A percentile compares a stretch with the other conserved stretches of the same genome.
Conservation (phyloP, 164 flowering plant species). For the Akebia trifoliata region DNA sequence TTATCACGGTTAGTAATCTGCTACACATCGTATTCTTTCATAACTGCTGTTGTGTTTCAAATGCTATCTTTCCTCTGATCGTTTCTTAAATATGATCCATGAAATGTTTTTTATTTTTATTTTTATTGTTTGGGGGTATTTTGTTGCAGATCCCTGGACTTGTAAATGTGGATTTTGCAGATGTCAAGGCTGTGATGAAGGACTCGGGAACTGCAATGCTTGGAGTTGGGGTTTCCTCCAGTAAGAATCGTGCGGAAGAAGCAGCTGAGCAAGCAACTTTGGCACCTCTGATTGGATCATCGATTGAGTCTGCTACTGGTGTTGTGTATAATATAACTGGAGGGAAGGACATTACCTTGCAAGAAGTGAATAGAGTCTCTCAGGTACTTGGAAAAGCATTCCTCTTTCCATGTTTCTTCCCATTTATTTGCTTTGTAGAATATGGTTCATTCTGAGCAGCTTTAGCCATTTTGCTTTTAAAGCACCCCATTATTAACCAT, state of each 20-base stretch:
- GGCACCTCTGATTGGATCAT: conserved; percentile 92
- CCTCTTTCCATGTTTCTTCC: background rate
- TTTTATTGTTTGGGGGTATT: background rate
- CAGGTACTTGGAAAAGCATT: conserved; percentile 46
- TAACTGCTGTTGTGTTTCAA: background rate
- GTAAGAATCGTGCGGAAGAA: conserved; percentile 99
- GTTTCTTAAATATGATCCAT: no score
- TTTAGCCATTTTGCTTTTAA: background rate
- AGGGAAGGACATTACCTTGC: conserved; percentile 97
- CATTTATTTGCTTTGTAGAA: conserved; percentile 1
- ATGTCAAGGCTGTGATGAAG: conserved; percentile 97
- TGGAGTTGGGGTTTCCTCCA: conserved; percentile 96
- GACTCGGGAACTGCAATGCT: conserved; percentile 99
- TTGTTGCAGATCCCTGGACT: conserved; percentile 89
- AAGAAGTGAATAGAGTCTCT: conserved; percentile 95
- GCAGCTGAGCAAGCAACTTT: conserved; percentile 98
- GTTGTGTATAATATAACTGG: conserved; percentile 97
- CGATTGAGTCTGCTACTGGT: conserved; percentile 94
- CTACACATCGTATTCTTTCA: background rate
- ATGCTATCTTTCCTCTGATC: background rate
- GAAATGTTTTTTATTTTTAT: background rate
- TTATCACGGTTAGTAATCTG: conserved; percentile 71
- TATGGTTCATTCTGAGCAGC: background rate
- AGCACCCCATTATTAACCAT: background rate
- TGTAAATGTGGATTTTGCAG: conserved; percentile 99